phyloP scores from a whole-genome alignment of 495 filamentous ascomycete genomes.

The Aspergillus nidulans region DNA sequence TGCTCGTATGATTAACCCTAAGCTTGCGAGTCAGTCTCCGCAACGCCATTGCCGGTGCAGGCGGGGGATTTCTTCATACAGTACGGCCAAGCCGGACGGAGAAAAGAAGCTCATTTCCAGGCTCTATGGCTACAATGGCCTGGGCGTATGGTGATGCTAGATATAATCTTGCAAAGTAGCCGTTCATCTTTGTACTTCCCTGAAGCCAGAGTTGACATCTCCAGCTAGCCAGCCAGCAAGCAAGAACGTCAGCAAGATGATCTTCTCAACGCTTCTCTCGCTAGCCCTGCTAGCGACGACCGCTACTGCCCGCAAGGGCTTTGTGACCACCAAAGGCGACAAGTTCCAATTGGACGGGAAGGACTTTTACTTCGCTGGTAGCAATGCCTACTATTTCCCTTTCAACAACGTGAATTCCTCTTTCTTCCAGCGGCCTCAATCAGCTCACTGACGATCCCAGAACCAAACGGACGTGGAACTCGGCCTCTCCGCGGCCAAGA shows the following conservation, averaged over 20 bases:
- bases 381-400: constrained; percentile 67
- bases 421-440: background rate
- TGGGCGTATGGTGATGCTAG: background rate
- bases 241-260: too few relatives aligned
- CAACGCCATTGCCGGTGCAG: background rate
- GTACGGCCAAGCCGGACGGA: constrained; percentile 12
- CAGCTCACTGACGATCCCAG: background rate
- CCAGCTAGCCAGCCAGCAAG: too few relatives aligned
- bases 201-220: too few relatives aligned
- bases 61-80: constrained; percentile 6
- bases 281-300: constrained; percentile 3
- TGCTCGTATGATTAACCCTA: too few relatives aligned
- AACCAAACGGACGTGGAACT: constrained; percentile 48
- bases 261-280: background rate
- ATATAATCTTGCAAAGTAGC: too few relatives aligned
- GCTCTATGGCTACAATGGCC: background rate
- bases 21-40: background rate
- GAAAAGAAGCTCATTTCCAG: background rate
- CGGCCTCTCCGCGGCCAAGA: constrained; percentile 36
- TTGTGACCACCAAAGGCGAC: constrained; percentile 13
- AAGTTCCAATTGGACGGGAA: constrained; percentile 18
- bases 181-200: too few relatives aligned
- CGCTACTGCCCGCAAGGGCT: constrained; percentile 1
- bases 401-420: constrained; percentile 36
- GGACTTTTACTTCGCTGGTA: constrained; percentile 51